phyloP scores from a whole-genome alignment of 139 green algal species.

The Chlamydomonas eustigma region DNA sequence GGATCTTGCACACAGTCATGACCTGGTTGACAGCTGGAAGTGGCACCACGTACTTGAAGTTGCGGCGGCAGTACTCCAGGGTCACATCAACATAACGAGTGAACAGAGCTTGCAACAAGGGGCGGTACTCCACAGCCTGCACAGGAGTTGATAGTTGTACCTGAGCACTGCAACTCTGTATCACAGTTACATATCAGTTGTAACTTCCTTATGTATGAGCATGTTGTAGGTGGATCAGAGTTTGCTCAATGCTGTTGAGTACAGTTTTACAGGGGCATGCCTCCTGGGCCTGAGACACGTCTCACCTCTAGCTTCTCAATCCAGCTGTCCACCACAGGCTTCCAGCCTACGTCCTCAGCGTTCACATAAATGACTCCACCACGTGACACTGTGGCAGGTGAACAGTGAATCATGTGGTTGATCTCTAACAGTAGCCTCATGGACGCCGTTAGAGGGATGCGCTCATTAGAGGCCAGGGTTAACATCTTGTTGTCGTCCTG shows the following conservation, averaged over 20 bases:
- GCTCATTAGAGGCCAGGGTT: conserved; percentile 89
- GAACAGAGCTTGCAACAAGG: conserved; percentile 81
- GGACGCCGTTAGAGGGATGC: conserved; percentile 78
- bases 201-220: no score
- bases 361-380: conserved; percentile 92
- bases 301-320: conserved; percentile 73
- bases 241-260: no score
- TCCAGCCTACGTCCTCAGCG: conserved; percentile 81
- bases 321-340: conserved; percentile 77
- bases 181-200: no score
- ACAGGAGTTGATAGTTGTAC: not conserved
- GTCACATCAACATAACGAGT: conserved; percentile 77
- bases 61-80: conserved; percentile 79
- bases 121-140: conserved; percentile 62
- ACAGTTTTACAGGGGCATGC: no score
- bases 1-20: conserved; percentile 89
- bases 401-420: conserved; percentile 81
- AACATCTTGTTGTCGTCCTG: conserved; percentile 93
- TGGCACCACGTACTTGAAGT: conserved; percentile 80
- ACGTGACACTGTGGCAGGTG: conserved; percentile 85
- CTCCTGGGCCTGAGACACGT: no score
- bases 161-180: no score
- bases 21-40: conserved; percentile 74
- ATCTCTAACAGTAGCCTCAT: conserved; percentile 90
- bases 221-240: no score